Percentiles rank a stretch among this genome's conserved stretches.
These are phyloP conservation scores for Nakazawaea siamensis DNA, from an alignment of 805 yeast genomes.

Conservation along the genomic window DNA sequence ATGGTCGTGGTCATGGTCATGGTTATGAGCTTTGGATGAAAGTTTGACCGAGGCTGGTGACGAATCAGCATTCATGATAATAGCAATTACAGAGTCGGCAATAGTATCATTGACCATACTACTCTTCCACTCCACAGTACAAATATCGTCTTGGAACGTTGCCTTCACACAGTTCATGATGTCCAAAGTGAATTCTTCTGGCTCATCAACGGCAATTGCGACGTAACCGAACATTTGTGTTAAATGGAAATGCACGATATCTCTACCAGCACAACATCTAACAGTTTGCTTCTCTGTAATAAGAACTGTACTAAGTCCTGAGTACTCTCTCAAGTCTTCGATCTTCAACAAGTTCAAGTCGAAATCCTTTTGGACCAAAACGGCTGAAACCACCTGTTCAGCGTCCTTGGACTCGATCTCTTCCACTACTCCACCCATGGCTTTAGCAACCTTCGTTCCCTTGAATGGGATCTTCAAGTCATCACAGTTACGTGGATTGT, in stretches of 20 bases:
- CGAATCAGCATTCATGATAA: constrained; percentile 84
- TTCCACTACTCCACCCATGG: constrained; percentile 45
- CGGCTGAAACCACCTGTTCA: constrained; percentile 58
- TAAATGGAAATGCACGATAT: constrained; percentile 80
- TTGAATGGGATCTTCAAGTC: constrained; percentile 68
- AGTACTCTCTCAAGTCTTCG: constrained; percentile 81
- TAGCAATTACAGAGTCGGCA: constrained; percentile 91
- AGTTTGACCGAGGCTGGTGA: constrained; percentile 92
- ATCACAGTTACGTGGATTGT: constrained; percentile 87
- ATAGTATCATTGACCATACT: constrained; percentile 84
- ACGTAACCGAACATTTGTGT: constrained; percentile 92
- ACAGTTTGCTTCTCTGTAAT: constrained; percentile 77
- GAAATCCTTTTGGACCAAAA: constrained; percentile 85
- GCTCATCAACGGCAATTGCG: constrained; percentile 50
- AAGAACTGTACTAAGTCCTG: constrained; percentile 78
- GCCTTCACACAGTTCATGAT: constrained; percentile 60
- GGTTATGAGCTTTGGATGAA: constrained; percentile 54
- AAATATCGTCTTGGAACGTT: constrained; percentile 37
- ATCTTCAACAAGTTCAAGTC: constrained; percentile 76
- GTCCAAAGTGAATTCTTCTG: constrained; percentile 37
- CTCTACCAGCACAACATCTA: constrained; percentile 71
- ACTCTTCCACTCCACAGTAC: constrained; percentile 85
- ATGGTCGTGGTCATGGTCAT: constrained; percentile 21
- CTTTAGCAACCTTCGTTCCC: constrained; percentile 78
- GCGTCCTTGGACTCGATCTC: constrained; percentile 23